Evolutionary conservation across 2,329 filamentous ascomycete species (phyloP), one percentile per base, ranked within the genome.

Genomic region (Pestalotiopsis sp.): DNA sequence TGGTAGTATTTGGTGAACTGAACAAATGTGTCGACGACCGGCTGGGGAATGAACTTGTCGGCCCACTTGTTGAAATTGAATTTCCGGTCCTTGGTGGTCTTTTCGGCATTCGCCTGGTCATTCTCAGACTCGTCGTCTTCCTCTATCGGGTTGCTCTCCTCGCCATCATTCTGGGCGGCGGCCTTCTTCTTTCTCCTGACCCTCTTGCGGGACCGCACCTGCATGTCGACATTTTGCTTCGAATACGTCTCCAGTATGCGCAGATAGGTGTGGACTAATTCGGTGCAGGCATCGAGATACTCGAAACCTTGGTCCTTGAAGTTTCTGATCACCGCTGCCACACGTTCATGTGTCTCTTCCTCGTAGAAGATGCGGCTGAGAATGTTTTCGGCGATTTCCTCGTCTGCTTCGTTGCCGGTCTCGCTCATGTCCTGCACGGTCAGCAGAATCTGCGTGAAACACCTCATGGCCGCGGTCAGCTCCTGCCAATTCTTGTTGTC

Each of bases 351-450:
- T 0, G 94, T 98, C 0, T 93, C 89, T 76, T 98, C 94, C 79
- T 99, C 96, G 80, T 99, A 99, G 78, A 99, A 99, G n/a, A 99
- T 93, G 69, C 95, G 93, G 74, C 92, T 97, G 65, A 97, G 89
- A 13, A 97, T 98, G 73, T 99, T 99, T 77, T 99, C 95, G 0
- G 96, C 95, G 77, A 99, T 98, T 73, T 98, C 96, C 76, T 97
- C 92, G 72, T 99, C 93, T n/a, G 98, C 94, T 70, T 98, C 94
- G 38, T 93, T 87, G 0, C 88, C 86, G 1, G 93, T 96, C 60
- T 92, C 89, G 1, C 90, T 85, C 94, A 99, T 98, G 69, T 97
- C 93, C 74, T 97, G 94, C 2, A 98, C 92, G 0, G 94, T 97
- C 30, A 97, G 85, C 22, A 97, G 84, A 71, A 98, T 96, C 76